Base-by-base conservation (phyloP, 768 basidiomycete genomes). In the Psilocybe sp. region DNA sequence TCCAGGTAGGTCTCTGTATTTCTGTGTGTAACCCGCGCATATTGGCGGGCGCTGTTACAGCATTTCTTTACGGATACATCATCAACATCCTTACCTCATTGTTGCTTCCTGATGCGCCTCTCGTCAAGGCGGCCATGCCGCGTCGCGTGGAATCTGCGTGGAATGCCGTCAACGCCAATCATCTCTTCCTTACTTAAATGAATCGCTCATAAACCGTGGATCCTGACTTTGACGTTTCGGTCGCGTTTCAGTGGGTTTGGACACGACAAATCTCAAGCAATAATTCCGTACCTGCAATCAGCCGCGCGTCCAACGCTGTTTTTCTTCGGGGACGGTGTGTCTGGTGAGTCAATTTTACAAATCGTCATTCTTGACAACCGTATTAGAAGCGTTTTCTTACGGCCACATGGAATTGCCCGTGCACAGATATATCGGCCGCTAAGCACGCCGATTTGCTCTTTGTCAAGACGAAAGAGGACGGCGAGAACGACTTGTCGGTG, bases 241-340 rank as follows among this genome's bases (percentile, higher is more conserved):
- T 32, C 44, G 20, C 44, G 11, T 34, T 34, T 19, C 41, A 92
- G 92, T 60, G 83, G 80, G 1, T 98, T 80, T 60, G 97, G 97
- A 0, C 97, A 99, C 64, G 97, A 99, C 70, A 99, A 99, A 71
- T 92, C 89, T 6, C 87, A 86, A 58, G 92, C 96, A 2, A 98
- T 98, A 58, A 72, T 95, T 32, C 95, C 92, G 0, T 99, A 98
- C 70, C 76, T 84, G n/a, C 70, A 75, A 37, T 76, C 95, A 38
- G 58, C 72, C 5, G 64, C 81, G 41, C 82, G 85, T 4, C 96
- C 97, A 2, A 84, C 80, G 1, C 73, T 96, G 9, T 96, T 99
- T 71, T 99, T 97, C 81, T 95, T 97, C 55, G 97, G 97, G 0
- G 97, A 99, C 64, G 97, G 97, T 32, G 97, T 97, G 44, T 94